A percentile compares a stretch with the other conserved stretches of the same genome.
Conservation (phyloP, 768 basidiomycete genomes). For the Suillus lakei region DNA sequence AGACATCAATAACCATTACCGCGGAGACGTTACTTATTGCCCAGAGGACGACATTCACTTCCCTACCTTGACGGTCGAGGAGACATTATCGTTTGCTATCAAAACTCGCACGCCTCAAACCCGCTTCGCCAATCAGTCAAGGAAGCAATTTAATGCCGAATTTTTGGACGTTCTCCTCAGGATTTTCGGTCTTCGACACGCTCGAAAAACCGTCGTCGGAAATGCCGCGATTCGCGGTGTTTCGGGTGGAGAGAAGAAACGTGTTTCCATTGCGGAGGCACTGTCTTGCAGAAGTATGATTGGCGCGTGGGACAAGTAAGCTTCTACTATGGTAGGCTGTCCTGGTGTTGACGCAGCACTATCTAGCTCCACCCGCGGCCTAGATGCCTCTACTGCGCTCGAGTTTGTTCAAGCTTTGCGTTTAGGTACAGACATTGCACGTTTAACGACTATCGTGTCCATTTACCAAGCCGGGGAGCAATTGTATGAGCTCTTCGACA, state of each 20-base stretch:
- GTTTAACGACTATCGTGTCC: slow-evolving; percentile 71
- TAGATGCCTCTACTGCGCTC: slow-evolving; percentile 72
- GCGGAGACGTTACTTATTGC: slow-evolving; percentile 51
- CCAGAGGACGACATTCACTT: slow-evolving; percentile 53
- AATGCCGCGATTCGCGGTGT: slow-evolving; percentile 78
- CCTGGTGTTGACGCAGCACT: background rate
- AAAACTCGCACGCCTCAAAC: slow-evolving; percentile 49
- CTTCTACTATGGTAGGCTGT: background rate
- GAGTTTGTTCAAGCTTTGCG: slow-evolving; percentile 74
- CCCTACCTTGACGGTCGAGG: slow-evolving; percentile 51
- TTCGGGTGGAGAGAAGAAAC: slow-evolving; percentile 79
- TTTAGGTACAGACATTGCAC: slow-evolving; percentile 59
- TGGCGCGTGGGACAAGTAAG: slow-evolving; percentile 80
- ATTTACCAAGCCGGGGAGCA: slow-evolving; percentile 85
- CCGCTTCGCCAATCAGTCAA: slow-evolving; percentile 24
- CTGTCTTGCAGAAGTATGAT: slow-evolving; percentile 66
- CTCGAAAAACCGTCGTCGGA: slow-evolving; percentile 74
- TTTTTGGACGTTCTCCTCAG: slow-evolving; percentile 57
- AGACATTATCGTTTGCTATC: slow-evolving; percentile 57
- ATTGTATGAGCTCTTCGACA: slow-evolving; percentile 68
- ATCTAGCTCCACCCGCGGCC: slow-evolving; percentile 64
- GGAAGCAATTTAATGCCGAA: slow-evolving; percentile 30
- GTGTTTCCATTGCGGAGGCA: slow-evolving; percentile 80
- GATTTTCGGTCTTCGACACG: slow-evolving; percentile 79
- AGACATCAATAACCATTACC: slow-evolving; percentile 50